Evolutionary conservation across 768 basidiomycete species (phyloP).

Genomic region (Lactarius psammicola): DNA sequence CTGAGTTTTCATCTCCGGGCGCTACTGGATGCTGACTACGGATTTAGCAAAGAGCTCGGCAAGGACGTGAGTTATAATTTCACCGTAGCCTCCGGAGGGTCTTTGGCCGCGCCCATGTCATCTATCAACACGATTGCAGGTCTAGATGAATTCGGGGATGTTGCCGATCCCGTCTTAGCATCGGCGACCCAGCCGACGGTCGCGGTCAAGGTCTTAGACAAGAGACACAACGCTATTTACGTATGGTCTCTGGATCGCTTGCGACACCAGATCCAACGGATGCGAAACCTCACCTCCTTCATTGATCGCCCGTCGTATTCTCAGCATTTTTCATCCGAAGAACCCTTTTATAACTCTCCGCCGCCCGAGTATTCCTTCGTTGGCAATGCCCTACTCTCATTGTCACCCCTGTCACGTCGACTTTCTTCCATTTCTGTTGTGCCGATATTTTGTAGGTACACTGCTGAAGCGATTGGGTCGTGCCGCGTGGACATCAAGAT

Average conservation of each 20-base stretch:
- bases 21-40: constrained; percentile 9
- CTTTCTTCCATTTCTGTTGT: constrained; percentile 72
- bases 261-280: constrained; percentile 84
- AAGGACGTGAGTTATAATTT: constrained; percentile 93
- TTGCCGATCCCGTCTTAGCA: constrained; percentile 76
- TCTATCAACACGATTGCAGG: constrained; percentile 84
- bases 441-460: constrained; percentile 92
- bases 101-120: constrained; percentile 75
- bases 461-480: constrained; percentile 92
- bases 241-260: constrained; percentile 89
- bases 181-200: constrained; percentile 78
- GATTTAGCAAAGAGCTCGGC: constrained; percentile 72
- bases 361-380: constrained; percentile 91
- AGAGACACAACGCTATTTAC: constrained; percentile 81
- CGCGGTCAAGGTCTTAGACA: constrained; percentile 89
- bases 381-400: constrained; percentile 79
- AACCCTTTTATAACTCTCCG: constrained; percentile 88
- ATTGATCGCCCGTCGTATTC: constrained; percentile 92
- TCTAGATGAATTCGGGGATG: constrained; percentile 89
- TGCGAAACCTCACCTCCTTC: constrained; percentile 89
- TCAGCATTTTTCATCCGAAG: constrained; percentile 90
- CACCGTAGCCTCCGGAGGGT: constrained; percentile 79
- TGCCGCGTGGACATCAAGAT: constrained; percentile 86
- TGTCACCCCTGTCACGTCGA: constrained; percentile 76
- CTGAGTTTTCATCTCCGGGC: constrained; percentile 29